These are phyloP conservation scores for Pelargonium fulgidum DNA, from an alignment of 441 rosid genomes.

Conservation along the genomic window DNA sequence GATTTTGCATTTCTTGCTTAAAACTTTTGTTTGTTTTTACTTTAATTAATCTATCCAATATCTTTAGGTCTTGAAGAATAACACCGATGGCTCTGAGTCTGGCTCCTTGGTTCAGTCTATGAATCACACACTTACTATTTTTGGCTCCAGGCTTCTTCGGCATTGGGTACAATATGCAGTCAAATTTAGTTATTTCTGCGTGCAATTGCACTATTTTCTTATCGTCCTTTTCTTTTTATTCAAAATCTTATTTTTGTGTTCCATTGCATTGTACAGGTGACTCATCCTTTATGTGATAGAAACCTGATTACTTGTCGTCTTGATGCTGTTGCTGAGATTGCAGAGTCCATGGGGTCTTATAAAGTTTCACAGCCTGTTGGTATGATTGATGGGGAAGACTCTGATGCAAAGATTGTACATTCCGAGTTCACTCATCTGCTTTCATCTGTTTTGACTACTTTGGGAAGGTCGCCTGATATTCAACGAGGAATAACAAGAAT, in stretches of 20 bases:
- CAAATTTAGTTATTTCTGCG: slow-evolving; percentile 9
- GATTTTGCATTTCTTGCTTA: background rate
- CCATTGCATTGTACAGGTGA: slow-evolving; percentile 51
- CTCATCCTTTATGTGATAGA: slow-evolving; percentile 79
- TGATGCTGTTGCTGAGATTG: slow-evolving; percentile 94
- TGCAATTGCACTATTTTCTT: slow-evolving; percentile 5
- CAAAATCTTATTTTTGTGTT: slow-evolving; percentile 12
- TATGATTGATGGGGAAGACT: slow-evolving; percentile 34
- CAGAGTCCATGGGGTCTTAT: slow-evolving; percentile 60
- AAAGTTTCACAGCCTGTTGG: slow-evolving; percentile 35
- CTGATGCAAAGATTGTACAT: slow-evolving; percentile 31
- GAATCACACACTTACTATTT: slow-evolving; percentile 74
- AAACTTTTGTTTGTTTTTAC: slow-evolving; percentile 14
- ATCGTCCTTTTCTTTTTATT: background rate
- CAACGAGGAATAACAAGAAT: slow-evolving; percentile 95
- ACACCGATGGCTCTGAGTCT: slow-evolving; percentile 66
- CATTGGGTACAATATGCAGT: slow-evolving; percentile 62
- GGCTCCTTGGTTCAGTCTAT: slow-evolving; percentile 69
- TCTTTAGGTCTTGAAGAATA: slow-evolving; percentile 65
- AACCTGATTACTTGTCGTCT: slow-evolving; percentile 81
- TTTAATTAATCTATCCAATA: slow-evolving; percentile 19
- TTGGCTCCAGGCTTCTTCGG: slow-evolving; percentile 83
- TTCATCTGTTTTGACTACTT: slow-evolving; percentile 60
- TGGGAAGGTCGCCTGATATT: slow-evolving; percentile 76
- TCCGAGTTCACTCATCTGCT: slow-evolving; percentile 48